Evolutionary conservation across 352 stramenopile genomes (phyloP).

Genomic region (Pythium apleroticum): DNA sequence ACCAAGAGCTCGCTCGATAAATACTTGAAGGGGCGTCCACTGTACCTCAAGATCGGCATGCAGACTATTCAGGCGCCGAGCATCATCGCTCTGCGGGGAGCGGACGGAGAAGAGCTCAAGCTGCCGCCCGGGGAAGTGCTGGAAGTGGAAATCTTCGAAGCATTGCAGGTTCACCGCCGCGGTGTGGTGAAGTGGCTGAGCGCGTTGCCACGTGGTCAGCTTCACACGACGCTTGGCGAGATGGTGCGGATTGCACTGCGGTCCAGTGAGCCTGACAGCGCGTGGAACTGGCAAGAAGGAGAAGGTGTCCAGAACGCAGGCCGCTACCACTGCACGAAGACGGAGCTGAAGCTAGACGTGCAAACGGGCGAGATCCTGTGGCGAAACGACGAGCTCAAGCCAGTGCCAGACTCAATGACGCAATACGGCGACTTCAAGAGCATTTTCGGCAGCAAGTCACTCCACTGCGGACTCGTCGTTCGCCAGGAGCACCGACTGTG

Average conservation of each 20-base stretch:
- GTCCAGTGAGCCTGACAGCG: slow-evolving; percentile 49
- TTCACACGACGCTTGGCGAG: slow-evolving; percentile 39
- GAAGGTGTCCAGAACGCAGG: slow-evolving; percentile 48
- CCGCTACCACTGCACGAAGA: slow-evolving; percentile 67
- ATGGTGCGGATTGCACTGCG: slow-evolving; percentile 80
- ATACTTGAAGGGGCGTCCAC: slow-evolving; percentile 79
- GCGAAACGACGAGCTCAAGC: slow-evolving; percentile 90
- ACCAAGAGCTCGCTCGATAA: slow-evolving; percentile 79
- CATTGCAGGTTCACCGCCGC: slow-evolving; percentile 79
- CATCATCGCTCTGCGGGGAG: slow-evolving; percentile 61
- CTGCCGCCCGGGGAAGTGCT: slow-evolving; percentile 81
- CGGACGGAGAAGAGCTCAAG: slow-evolving; percentile 57
- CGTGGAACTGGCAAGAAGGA: slow-evolving; percentile 71
- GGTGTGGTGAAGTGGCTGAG: slow-evolving; percentile 72
- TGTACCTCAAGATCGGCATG: slow-evolving; percentile 89
- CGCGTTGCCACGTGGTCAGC: slow-evolving; percentile 17
- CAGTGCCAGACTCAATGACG: slow-evolving; percentile 90
- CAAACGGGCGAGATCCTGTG: slow-evolving; percentile 89
- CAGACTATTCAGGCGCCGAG: slow-evolving; percentile 87
- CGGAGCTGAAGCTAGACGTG: slow-evolving; percentile 84
- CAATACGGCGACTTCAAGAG: slow-evolving; percentile 86
- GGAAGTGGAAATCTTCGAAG: slow-evolving; percentile 86
- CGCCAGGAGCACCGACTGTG: slow-evolving; percentile 84
- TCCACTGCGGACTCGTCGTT: slow-evolving; percentile 86
- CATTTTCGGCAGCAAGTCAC: slow-evolving; percentile 82